phyloP scores from a whole-genome alignment of 2,329 filamentous ascomycete genomes.

The Basipetospora chlamydospora region DNA sequence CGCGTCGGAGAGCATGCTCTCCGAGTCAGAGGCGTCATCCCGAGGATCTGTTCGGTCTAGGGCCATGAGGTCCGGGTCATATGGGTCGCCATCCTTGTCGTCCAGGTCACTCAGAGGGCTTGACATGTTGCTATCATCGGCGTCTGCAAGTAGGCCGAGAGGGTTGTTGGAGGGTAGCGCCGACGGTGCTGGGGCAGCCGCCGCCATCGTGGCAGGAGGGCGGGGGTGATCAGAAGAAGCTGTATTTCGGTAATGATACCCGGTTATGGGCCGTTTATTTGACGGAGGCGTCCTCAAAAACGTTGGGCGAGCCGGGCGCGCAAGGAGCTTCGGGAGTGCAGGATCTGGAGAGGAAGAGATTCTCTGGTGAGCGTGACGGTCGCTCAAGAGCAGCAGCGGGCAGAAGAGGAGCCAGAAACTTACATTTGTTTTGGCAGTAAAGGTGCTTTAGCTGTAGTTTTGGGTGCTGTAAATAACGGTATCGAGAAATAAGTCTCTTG shows the following conservation, averaged over 20 bases:
- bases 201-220: constrained; percentile 35
- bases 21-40: constrained; percentile 26
- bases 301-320: no score
- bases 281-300: no score
- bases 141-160: constrained; percentile 30
- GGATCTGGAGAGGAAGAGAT: no score
- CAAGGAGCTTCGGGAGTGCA: no score
- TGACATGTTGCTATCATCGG: constrained; percentile 58
- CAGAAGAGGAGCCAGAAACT: no score
- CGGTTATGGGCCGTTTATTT: background rate
- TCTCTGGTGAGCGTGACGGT: no score
- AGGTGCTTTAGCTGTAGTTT: no score
- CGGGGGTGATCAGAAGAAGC: constrained; percentile 25
- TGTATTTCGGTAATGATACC: background rate
- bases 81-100: constrained; percentile 59
- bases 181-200: constrained; percentile 35
- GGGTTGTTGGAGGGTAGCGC: constrained; percentile 32
- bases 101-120: constrained; percentile 91
- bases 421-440: no score
- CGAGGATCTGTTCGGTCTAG: constrained; percentile 16
- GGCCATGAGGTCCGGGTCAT: constrained; percentile 46
- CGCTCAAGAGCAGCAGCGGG: no score
- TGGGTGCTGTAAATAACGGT: no score
- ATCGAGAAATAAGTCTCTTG: no score
- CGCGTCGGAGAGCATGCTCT: constrained; percentile 42